Evolutionary conservation across 345 rosid genomes (phyloP).

Genomic region (Linum trigynum): DNA sequence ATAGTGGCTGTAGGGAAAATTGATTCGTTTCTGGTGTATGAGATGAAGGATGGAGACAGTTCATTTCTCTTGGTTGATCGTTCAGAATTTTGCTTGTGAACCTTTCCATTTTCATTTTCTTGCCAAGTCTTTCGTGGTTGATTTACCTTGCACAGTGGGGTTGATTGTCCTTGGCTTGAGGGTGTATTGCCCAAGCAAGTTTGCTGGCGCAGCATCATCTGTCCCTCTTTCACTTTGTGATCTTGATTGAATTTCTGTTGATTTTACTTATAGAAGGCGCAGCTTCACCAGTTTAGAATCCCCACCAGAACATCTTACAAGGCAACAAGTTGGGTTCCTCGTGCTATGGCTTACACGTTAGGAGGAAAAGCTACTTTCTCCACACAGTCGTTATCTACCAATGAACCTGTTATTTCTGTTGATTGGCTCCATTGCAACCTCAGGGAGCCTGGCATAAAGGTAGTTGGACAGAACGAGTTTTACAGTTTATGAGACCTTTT

Average conservation of each 20-base stretch:
- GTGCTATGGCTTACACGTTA: conserved; percentile 42
- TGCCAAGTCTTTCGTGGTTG: too few species aligned
- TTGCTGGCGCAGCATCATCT: too few species aligned
- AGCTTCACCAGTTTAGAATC: neutral
- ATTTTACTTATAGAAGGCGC: neutral
- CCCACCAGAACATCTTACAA: neutral
- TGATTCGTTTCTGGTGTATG: too few species aligned
- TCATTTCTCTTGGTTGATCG: too few species aligned
- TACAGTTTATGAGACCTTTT: too few species aligned
- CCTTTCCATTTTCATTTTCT: too few species aligned
- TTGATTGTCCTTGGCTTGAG: too few species aligned
- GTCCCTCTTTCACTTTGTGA: neutral
- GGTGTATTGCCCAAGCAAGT: too few species aligned
- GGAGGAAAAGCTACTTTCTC: conserved; percentile 35
- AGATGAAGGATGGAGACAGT: too few species aligned
- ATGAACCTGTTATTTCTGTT: conserved; percentile 79
- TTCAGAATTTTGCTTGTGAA: too few species aligned
- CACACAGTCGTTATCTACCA: conserved; percentile 36
- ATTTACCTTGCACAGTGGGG: too few species aligned
- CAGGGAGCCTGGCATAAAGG: conserved; percentile 75
- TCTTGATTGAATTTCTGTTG: neutral
- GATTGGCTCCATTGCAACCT: conserved; percentile 92
- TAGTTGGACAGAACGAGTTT: conserved; percentile 7
- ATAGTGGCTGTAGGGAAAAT: too few species aligned
- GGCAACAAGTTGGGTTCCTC: conserved; percentile 25